Percentiles rank a stretch among this genome's conserved stretches.
Evolutionary conservation across 495 filamentous ascomycete species (phyloP).

Genomic region (Penicilliopsis zonata): DNA sequence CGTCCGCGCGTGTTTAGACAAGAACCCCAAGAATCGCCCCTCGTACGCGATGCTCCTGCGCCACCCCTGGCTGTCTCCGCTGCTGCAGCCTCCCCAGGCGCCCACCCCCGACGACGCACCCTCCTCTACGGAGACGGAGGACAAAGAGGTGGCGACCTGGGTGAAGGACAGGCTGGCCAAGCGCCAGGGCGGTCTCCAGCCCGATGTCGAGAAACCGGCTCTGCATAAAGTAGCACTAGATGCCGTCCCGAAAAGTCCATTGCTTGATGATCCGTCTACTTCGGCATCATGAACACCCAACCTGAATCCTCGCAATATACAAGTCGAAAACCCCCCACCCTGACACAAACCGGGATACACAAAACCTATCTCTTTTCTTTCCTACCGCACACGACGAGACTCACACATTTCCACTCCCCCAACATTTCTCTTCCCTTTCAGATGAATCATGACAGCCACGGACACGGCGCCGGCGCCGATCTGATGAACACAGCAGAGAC

Average conservation of each 20-base stretch:
- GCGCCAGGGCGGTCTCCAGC: conserved; percentile 39
- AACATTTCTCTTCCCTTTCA: too few relatives aligned
- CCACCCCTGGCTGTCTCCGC: conserved; percentile 73
- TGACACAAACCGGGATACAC: too few relatives aligned
- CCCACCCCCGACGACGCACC: conserved; percentile 11
- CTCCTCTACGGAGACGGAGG: conserved; percentile 38
- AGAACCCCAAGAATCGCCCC: conserved; percentile 79
- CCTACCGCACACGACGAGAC: too few relatives aligned
- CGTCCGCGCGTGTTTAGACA: conserved; percentile 81
- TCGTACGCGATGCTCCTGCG: conserved; percentile 80
- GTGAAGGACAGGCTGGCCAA: conserved; percentile 58
- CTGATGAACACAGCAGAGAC: too few relatives aligned
- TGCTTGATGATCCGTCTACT: conserved; percentile 15
- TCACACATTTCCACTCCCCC: too few relatives aligned
- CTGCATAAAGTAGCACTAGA: conserved; percentile 70
- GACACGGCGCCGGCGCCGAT: too few relatives aligned
- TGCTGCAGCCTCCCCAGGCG: conserved; percentile 70
- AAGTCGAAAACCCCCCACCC: too few relatives aligned
- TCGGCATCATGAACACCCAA: background rate
- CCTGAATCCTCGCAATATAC: background rate
- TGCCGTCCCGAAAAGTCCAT: conserved; percentile 31
- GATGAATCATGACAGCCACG: too few relatives aligned
- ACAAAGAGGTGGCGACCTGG: conserved; percentile 77
- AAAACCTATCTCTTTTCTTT: too few relatives aligned
- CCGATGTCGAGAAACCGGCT: conserved; percentile 47